Percentiles rank a stretch among this genome's conserved stretches.
phyloP scores from a whole-genome alignment of 1,284 basidiomycete genomes.

The Puccinia horiana region DNA sequence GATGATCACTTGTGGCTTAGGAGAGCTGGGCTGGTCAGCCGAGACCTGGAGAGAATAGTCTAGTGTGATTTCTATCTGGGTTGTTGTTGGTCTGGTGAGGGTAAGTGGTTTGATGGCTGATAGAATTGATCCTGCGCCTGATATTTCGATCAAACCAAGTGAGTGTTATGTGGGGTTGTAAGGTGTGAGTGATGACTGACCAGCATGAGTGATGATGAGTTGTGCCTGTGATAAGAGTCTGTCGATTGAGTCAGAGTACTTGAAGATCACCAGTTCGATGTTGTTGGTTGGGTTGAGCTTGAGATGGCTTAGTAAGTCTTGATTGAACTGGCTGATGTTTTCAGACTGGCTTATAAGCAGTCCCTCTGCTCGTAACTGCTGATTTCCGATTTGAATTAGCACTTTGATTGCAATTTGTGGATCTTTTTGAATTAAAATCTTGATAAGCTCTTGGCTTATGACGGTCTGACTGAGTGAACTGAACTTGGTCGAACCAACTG shows the following conservation, averaged over 20 bases:
- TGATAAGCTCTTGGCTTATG: not conserved
- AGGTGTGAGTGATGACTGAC: not conserved
- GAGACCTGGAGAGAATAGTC: not conserved
- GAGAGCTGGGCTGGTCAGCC: not conserved
- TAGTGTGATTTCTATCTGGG: not conserved
- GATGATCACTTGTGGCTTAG: constrained; percentile 12
- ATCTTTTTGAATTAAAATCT: not conserved
- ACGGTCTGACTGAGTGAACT: not conserved
- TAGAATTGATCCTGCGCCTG: constrained; percentile 7
- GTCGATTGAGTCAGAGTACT: constrained; percentile 16
- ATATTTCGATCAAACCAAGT: not conserved
- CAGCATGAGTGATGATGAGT: constrained; percentile 23
- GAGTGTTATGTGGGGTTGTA: not conserved
- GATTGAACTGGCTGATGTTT: not conserved
- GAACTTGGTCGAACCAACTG: constrained; percentile 29
- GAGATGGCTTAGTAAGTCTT: not conserved
- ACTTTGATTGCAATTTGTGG: not conserved
- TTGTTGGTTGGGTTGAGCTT: not conserved
- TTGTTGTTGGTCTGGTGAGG: no score
- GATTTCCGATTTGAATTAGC: not conserved
- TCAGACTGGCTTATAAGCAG: not conserved
- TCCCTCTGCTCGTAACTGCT: not conserved
- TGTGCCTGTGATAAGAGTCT: not conserved
- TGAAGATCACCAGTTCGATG: constrained; percentile 8
- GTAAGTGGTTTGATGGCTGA: not conserved